Conservation (phyloP, 495 filamentous ascomycete genomes). For the Xylaria telfairii region DNA sequence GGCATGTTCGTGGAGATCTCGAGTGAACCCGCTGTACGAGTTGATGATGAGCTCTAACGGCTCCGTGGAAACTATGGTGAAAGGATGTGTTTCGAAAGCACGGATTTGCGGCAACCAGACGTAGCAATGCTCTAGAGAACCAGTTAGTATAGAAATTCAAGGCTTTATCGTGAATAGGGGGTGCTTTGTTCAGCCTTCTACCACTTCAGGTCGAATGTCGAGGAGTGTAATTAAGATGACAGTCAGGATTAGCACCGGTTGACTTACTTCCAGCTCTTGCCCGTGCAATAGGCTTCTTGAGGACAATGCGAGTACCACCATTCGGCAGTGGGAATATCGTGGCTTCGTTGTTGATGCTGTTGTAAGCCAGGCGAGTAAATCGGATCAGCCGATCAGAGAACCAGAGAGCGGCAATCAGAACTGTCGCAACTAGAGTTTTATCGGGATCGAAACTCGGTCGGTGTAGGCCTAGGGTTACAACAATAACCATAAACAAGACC, state of each 20-base stretch:
- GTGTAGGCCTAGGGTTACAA: conserved; percentile 60
- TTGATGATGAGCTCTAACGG: conserved; percentile 62
- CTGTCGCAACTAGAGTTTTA: conserved; percentile 49
- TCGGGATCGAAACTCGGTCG: conserved; percentile 52
- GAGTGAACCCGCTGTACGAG: conserved; percentile 62
- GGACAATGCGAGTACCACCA: conserved; percentile 60
- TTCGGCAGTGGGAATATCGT: conserved; percentile 61
- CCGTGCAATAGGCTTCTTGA: conserved; percentile 52
- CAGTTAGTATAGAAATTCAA: not conserved
- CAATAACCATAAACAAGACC: conserved; percentile 53
- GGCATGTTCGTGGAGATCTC: conserved; percentile 58
- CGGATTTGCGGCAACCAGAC: conserved; percentile 65
- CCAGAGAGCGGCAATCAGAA: conserved; percentile 58
- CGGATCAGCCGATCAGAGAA: conserved; percentile 58
- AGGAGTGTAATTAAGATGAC: not conserved
- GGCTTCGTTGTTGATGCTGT: conserved; percentile 61
- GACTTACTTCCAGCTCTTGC: conserved; percentile 54
- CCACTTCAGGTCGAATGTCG: not conserved
- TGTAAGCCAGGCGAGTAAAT: conserved; percentile 50
- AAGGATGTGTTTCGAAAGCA: conserved; percentile 64
- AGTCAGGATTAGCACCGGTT: not conserved
- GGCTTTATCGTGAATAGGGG: not conserved
- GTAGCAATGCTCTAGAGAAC: conserved; percentile 58
- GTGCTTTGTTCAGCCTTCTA: not conserved
- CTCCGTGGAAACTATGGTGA: conserved; percentile 61